These are phyloP conservation scores for Xylaria sp. DNA, from an alignment of 2,329 filamentous ascomycete species.

Conservation along the genomic window DNA sequence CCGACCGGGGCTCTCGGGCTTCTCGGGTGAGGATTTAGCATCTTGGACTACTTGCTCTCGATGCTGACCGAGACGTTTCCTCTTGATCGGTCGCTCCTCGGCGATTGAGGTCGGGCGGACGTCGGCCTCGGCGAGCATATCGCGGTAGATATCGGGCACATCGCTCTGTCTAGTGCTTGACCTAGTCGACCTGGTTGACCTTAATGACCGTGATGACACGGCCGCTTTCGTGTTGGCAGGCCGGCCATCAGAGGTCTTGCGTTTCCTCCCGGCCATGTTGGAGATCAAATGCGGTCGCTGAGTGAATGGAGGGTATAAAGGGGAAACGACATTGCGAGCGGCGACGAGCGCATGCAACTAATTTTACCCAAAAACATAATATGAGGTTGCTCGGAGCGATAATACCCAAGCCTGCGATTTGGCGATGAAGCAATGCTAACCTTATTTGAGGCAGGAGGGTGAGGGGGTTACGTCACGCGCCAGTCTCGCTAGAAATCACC, in stretches of 20 bases:
- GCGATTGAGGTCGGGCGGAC: conserved; percentile 47
- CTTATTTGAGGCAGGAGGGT: background rate
- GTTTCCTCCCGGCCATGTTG: conserved; percentile 48
- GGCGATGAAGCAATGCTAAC: background rate
- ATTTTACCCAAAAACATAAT: background rate
- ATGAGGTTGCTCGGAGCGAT: background rate
- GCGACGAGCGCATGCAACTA: background rate
- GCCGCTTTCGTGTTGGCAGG: conserved; percentile 36
- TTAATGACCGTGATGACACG: conserved; percentile 39
- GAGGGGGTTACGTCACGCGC: conserved; percentile 37
- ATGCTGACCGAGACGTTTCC: conserved; percentile 52
- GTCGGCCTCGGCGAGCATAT: conserved; percentile 63
- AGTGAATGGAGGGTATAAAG: background rate
- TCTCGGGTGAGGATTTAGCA: conserved; percentile 16
- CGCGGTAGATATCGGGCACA: conserved; percentile 56
- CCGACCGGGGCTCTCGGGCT: conserved; percentile 8
- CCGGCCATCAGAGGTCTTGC: conserved; percentile 36
- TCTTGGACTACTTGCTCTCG: conserved; percentile 40
- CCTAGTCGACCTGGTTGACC: conserved; percentile 45
- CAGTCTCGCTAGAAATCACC: conserved; percentile 5
- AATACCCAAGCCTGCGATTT: background rate
- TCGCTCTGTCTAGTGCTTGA: conserved; percentile 41
- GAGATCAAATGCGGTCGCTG: background rate
- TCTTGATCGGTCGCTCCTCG: conserved; percentile 56
- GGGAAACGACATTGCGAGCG: conserved; percentile 3